Conservation (phyloP, 495 filamentous ascomycete species). For the Lepidopterella palustris region DNA sequence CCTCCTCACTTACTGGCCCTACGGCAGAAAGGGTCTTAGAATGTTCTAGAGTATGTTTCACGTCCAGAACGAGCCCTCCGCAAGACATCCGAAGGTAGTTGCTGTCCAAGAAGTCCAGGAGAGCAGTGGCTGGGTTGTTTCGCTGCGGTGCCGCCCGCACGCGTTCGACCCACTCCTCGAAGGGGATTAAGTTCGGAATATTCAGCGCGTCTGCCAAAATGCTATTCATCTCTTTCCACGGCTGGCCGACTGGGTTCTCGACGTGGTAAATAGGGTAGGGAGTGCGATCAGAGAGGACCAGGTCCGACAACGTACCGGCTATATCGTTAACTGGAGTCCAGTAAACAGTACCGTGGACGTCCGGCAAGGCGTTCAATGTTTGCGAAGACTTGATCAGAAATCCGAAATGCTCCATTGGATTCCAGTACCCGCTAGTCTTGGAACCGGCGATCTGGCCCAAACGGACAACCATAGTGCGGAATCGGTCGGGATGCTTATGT, state of each 20-base stretch:
- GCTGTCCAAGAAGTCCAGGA: slow-evolving; percentile 48
- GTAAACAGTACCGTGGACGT: slow-evolving; percentile 37
- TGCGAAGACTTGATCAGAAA: slow-evolving; percentile 50
- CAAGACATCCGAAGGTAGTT: slow-evolving; percentile 51
- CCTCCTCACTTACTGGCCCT: too few species aligned
- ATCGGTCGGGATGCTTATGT: neutral
- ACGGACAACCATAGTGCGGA: slow-evolving; percentile 6
- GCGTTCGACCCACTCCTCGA: neutral
- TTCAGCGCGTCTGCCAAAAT: slow-evolving; percentile 41
- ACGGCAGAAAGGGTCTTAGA: too few species aligned
- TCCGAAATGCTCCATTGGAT: slow-evolving; percentile 43
- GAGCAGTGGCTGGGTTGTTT: slow-evolving; percentile 44
- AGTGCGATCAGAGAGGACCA: slow-evolving; percentile 29
- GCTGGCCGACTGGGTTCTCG: slow-evolving; percentile 48
- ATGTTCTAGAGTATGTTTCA: slow-evolving; percentile 38
- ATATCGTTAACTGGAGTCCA: slow-evolving; percentile 49
- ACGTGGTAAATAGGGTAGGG: slow-evolving; percentile 48
- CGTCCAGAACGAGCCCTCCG: slow-evolving; percentile 45
- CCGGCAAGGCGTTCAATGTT: slow-evolving; percentile 41
- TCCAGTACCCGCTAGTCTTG: slow-evolving; percentile 47
- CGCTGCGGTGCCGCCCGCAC: slow-evolving; percentile 32
- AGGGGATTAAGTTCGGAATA: slow-evolving; percentile 33
- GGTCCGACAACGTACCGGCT: slow-evolving; percentile 38
- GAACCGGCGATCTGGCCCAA: slow-evolving; percentile 38
- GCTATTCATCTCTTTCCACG: slow-evolving; percentile 41